Percentiles rank a stretch among this genome's conserved stretches.
phyloP scores from a whole-genome alignment of 2,329 filamentous ascomycete genomes.

The Stenocarpella maydis region DNA sequence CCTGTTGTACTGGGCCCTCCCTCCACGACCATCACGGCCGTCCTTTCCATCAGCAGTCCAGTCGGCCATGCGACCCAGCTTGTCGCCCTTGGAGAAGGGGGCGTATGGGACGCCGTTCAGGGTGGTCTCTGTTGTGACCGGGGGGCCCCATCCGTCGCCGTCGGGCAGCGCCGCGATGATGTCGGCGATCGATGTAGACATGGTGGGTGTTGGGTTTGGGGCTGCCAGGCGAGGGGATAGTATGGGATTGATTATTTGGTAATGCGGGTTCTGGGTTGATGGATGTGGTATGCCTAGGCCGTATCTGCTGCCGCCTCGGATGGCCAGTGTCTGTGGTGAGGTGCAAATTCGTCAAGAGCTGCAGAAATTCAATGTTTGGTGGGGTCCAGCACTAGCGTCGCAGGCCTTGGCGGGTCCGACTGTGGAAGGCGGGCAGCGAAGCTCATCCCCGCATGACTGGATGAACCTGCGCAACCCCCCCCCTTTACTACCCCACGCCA shows the following conservation, averaged over 20 bases:
- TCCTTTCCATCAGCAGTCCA: constrained; percentile 95
- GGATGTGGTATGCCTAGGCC: not conserved
- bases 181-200: constrained; percentile 54
- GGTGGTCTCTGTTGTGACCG: constrained; percentile 83
- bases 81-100: constrained; percentile 98
- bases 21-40: constrained; percentile 73
- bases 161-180: constrained; percentile 77
- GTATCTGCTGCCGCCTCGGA: not conserved
- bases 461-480: not conserved
- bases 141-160: constrained; percentile 87
- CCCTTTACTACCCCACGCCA: not conserved
- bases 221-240: not conserved
- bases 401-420: constrained; percentile 12
- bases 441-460: constrained; percentile 10
- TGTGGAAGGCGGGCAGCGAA: not conserved
- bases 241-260: not conserved
- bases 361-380: constrained; percentile 35
- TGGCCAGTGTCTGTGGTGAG: not conserved
- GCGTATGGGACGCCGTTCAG: constrained; percentile 96
- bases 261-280: not conserved
- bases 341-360: constrained; percentile 30
- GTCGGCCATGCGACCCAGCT: constrained; percentile 98
- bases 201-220: constrained; percentile 24
- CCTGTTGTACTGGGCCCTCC: constrained; percentile 88
- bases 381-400: constrained; percentile 26